Conservation (phyloP, 1,284 basidiomycete genomes). For the Moesziomyces aphidis region DNA sequence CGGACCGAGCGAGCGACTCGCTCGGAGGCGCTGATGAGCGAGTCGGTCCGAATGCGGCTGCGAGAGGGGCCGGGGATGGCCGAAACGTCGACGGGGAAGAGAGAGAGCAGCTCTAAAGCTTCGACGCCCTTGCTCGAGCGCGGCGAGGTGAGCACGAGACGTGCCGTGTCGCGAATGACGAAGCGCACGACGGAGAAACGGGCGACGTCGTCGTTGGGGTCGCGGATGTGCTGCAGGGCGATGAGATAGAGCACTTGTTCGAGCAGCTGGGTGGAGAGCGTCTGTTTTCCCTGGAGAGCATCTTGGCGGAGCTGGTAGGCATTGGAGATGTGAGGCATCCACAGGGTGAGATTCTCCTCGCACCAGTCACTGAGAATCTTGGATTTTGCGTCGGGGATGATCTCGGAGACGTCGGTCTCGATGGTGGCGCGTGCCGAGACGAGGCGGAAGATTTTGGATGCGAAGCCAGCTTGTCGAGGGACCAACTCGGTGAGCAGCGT, state of each 20-base stretch:
- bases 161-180: conserved; percentile 31
- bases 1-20: conserved; percentile 35
- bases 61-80: conserved; percentile 36
- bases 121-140: conserved; percentile 31
- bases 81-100: conserved; percentile 45
- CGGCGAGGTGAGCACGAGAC: conserved; percentile 40
- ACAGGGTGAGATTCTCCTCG: conserved; percentile 35
- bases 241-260: conserved; percentile 44
- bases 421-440: conserved; percentile 38
- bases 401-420: conserved; percentile 39
- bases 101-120: conserved; percentile 33
- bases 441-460: conserved; percentile 42
- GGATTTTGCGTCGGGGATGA: conserved; percentile 32
- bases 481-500: conserved; percentile 43
- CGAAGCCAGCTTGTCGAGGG: conserved; percentile 38
- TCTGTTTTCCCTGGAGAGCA: conserved; percentile 27
- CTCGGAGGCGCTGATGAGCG: conserved; percentile 32
- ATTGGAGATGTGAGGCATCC: conserved; percentile 39
- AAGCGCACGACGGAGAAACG: conserved; percentile 36
- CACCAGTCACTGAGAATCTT: conserved; percentile 45
- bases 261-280: conserved; percentile 37
- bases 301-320: conserved; percentile 39
- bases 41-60: conserved; percentile 38
- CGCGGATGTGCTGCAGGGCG: conserved; percentile 43
- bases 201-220: conserved; percentile 33